Percentiles rank a stretch among this genome's conserved stretches.
These are phyloP conservation scores for Cladophialophora chaetospira DNA, from an alignment of 2,329 filamentous ascomycete species.

Conservation along the genomic window DNA sequence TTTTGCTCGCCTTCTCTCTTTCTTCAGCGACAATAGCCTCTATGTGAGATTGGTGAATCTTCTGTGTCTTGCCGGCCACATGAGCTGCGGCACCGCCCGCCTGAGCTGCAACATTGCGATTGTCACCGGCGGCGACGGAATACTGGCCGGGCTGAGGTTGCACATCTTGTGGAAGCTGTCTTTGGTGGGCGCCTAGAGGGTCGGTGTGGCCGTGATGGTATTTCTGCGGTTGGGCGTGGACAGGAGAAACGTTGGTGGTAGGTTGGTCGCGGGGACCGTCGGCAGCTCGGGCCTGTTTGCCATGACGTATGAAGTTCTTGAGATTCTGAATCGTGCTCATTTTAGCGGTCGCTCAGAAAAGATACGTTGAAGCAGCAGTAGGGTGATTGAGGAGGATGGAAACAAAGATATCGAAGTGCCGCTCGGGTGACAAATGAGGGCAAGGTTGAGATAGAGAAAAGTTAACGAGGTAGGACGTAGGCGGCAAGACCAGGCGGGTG, in stretches of 20 bases:
- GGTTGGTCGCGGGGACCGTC: conserved; percentile 61
- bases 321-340: conserved; percentile 85
- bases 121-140: conserved; percentile 61
- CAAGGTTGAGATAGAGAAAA: background rate
- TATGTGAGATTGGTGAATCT: conserved; percentile 61
- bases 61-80: conserved; percentile 64
- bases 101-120: conserved; percentile 67
- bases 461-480: background rate
- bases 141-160: conserved; percentile 58
- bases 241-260: conserved; percentile 63
- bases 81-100: conserved; percentile 67
- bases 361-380: background rate
- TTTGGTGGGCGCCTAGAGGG: conserved; percentile 62
- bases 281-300: conserved; percentile 82
- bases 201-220: conserved; percentile 57
- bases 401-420: background rate
- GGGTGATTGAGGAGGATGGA: background rate
- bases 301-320: conserved; percentile 97
- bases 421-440: background rate
- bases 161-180: conserved; percentile 43
- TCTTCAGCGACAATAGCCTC: conserved; percentile 90
- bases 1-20: conserved; percentile 78
- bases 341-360: conserved; percentile 15
- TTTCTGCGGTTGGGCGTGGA: conserved; percentile 65
- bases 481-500: background rate